Percentiles rank a stretch among this genome's conserved stretches.
Conservation (phyloP, 768 basidiomycete genomes). For the Auriscalpium vulgare region DNA sequence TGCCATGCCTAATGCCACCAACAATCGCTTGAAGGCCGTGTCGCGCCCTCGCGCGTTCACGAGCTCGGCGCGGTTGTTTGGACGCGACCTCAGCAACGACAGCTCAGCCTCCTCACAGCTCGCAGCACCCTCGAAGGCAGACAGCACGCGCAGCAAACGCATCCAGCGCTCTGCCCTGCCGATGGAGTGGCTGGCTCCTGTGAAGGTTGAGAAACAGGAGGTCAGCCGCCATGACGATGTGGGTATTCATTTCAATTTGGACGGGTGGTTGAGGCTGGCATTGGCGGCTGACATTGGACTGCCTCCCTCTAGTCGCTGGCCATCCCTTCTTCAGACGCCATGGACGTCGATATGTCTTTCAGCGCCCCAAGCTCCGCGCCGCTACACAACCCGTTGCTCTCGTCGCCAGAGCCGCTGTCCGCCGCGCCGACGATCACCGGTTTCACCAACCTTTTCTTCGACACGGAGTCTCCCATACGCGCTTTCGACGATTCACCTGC, state of each 20-base stretch:
- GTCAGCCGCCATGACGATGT: slow-evolving; percentile 17
- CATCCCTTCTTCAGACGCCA: slow-evolving; percentile 46
- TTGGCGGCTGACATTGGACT: slow-evolving; percentile 10
- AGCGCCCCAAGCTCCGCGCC: slow-evolving; percentile 21
- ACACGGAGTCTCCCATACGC: slow-evolving; percentile 38
- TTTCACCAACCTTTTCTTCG: slow-evolving; percentile 56
- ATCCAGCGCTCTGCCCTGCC: slow-evolving; percentile 60
- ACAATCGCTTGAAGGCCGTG: slow-evolving; percentile 21
- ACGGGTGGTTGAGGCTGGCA: not conserved
- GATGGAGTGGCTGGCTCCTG: slow-evolving; percentile 44
- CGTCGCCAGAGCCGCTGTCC: slow-evolving; percentile 22
- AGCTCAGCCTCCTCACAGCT: slow-evolving; percentile 20
- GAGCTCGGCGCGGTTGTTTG: slow-evolving; percentile 60
- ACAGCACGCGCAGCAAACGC: slow-evolving; percentile 40
- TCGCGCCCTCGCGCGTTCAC: slow-evolving; percentile 61
- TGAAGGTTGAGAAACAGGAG: slow-evolving; percentile 18
- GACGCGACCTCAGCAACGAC: slow-evolving; percentile 63
- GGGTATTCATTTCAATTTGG: slow-evolving; percentile 10
- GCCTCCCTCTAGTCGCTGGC: slow-evolving; percentile 25
- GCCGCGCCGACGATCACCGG: slow-evolving; percentile 18
- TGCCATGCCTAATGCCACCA: slow-evolving; percentile 22
- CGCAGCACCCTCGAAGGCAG: slow-evolving; percentile 26
- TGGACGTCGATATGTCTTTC: slow-evolving; percentile 66
- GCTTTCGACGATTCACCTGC: slow-evolving; percentile 17
- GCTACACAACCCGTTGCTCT: slow-evolving; percentile 12